Conservation (phyloP, 83 land plant genomes). For the Thuja plicata region DNA sequence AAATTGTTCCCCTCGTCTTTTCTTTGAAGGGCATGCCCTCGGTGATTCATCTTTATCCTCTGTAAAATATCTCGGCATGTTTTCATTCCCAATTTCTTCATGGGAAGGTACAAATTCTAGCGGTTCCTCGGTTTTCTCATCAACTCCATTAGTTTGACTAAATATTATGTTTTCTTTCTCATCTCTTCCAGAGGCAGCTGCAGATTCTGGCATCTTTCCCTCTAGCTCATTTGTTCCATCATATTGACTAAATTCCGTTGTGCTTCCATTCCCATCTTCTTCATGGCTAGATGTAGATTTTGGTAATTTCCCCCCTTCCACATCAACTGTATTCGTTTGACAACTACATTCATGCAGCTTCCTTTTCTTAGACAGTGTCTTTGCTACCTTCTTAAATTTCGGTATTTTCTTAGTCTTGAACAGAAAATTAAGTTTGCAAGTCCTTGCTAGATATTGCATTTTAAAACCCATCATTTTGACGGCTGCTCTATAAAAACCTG, state of each 20-base stretch:
- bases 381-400: background rate
- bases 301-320: background rate
- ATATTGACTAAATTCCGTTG: background rate
- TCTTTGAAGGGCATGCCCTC: background rate
- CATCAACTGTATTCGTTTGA: background rate
- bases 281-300: background rate
- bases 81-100: background rate
- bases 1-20: background rate
- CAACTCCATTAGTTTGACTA: background rate
- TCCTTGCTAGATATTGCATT: constrained; percentile 4
- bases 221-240: background rate
- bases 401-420: background rate
- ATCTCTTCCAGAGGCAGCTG: background rate
- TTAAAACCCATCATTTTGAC: constrained; percentile 1
- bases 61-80: background rate
- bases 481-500: background rate
- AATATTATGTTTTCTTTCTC: background rate
- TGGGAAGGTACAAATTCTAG: background rate
- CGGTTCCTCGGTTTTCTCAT: background rate
- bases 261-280: background rate
- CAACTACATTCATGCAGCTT: background rate
- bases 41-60: background rate
- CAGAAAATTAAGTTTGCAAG: background rate
- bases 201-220: background rate
- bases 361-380: background rate